Percentiles rank a stretch among this genome's conserved stretches.
Evolutionary conservation across 331 rosid genomes (phyloP).

Genomic region (Saraca asoca): DNA sequence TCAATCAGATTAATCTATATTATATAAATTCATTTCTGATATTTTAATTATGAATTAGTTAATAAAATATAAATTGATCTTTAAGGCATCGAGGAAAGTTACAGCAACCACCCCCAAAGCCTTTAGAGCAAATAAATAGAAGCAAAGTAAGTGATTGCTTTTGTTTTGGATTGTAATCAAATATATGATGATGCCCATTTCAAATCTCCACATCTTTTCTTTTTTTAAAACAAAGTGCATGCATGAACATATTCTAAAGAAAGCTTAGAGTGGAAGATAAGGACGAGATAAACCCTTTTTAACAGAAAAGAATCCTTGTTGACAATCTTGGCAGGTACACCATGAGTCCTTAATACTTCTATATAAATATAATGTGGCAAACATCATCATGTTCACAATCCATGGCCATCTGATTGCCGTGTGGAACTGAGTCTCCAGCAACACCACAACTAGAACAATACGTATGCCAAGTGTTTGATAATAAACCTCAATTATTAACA

Average conservation of each 20-base stretch:
- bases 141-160: neutral
- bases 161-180: constrained; percentile 16
- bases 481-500: constrained; percentile 30
- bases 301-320: constrained; percentile 28
- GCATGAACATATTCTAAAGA: constrained; percentile 36
- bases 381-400: constrained; percentile 16
- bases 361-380: constrained; percentile 17
- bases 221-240: constrained; percentile 11
- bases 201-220: constrained; percentile 30
- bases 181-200: constrained; percentile 22
- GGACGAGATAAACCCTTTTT: constrained; percentile 15
- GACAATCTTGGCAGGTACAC: constrained; percentile 28
- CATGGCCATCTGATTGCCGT: constrained; percentile 34
- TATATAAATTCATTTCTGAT: too few species aligned
- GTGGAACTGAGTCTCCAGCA: constrained; percentile 24
- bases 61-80: too few species aligned
- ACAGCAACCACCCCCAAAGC: neutral
- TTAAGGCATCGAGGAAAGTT: constrained; percentile 15
- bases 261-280: constrained; percentile 30
- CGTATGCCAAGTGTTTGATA: neutral
- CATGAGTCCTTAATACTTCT: constrained; percentile 28
- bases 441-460: neutral
- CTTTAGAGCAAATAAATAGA: neutral
- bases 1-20: too few species aligned
- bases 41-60: too few species aligned